Evolutionary conservation across 176 grass and related monocot species (phyloP).

Genomic region (Musa itinerans): DNA sequence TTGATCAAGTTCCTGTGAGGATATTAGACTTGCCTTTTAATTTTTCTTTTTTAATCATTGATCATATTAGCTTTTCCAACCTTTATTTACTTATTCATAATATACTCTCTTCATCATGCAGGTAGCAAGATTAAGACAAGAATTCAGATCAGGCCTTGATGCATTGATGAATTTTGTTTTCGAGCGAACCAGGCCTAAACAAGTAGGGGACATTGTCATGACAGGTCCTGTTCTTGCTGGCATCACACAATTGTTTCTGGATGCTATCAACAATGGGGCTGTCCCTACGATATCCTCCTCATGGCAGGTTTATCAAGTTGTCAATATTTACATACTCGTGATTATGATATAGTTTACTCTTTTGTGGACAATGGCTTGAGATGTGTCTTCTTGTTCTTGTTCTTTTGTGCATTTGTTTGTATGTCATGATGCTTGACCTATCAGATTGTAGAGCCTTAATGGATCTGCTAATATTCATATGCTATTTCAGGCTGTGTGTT

Average conservation of each 20-base stretch:
- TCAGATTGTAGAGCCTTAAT: no score
- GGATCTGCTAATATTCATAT: no score
- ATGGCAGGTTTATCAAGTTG: constrained; percentile 52
- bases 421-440: background rate
- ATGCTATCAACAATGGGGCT: constrained; percentile 74
- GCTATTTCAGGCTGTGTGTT: no score
- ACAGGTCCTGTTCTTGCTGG: constrained; percentile 63
- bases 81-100: background rate
- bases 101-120: constrained; percentile 14
- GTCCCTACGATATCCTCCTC: constrained; percentile 72
- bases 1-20: constrained; percentile 68
- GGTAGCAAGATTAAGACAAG: constrained; percentile 54
- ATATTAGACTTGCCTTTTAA: background rate
- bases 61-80: background rate
- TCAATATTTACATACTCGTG: no score
- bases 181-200: constrained; percentile 67
- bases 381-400: no score
- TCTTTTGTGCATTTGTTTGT: constrained; percentile 2
- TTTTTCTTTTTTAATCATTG: background rate
- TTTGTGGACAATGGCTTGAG: no score
- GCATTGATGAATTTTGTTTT: constrained; percentile 59
- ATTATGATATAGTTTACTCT: background rate
- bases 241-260: constrained; percentile 55
- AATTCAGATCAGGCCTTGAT: constrained; percentile 54
- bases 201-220: constrained; percentile 53